Conservation (phyloP, 352 stramenopile genomes). For the Thraustochytrium sp. region DNA sequence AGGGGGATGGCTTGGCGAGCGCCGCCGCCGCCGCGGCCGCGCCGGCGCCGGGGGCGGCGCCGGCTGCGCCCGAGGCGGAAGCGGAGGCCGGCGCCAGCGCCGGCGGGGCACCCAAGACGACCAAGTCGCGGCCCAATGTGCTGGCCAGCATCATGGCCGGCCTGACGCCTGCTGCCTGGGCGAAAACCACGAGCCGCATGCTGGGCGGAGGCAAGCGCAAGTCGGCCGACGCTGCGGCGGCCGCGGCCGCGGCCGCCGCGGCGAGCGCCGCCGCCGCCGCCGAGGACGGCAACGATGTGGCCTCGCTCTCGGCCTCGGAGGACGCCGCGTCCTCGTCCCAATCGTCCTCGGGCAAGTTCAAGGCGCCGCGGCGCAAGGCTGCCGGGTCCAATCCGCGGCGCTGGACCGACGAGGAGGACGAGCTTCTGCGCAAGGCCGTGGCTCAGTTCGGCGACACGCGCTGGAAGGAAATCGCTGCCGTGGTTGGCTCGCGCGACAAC, state of each 20-base stretch:
- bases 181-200: constrained; percentile 12
- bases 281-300: neutral
- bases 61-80: neutral
- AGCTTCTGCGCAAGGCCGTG: neutral
- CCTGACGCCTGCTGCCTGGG: neutral
- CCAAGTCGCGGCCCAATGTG: neutral
- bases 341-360: neutral
- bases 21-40: neutral
- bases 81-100: neutral
- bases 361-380: too few species aligned
- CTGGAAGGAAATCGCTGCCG: constrained; percentile 39
- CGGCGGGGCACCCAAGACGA: too few species aligned
- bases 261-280: too few species aligned
- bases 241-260: neutral
- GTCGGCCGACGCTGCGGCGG: neutral
- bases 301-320: too few species aligned
- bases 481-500: constrained; percentile 15
- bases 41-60: neutral
- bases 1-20: too few species aligned
- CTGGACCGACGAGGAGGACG: constrained; percentile 30
- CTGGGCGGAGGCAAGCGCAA: neutral
- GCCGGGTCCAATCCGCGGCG: neutral
- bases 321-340: neutral
- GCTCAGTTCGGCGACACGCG: constrained; percentile 18
- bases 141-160: neutral